Base-by-base conservation (phyloP, 176 grass and related monocot species). In the Aegilops longissima region DNA sequence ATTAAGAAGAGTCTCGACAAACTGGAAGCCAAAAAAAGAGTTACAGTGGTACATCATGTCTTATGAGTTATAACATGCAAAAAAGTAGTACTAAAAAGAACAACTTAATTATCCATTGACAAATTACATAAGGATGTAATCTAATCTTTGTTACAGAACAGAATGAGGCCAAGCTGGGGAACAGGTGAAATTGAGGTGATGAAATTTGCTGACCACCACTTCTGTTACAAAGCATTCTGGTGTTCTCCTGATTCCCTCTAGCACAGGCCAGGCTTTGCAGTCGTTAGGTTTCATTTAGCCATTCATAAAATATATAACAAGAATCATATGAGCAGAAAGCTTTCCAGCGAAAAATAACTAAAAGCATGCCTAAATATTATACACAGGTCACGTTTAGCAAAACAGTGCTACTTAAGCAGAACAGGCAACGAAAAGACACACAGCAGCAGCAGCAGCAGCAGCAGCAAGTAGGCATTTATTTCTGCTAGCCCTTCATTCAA, bases 1-100 rank as follows among this genome's bases (percentile, higher is more conserved):
- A 78, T 81, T 77, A 85, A 98, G 95, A 87, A 98, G 89, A 86
- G 92, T 95, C 62, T 83, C 88, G 18, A 95, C 85, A 80, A 98
- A 98, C 93, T 98, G 77, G 70, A 92, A 86, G 74, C 72, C 80
- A 83, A 82, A 62, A 6, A 47, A 86, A 70, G 24, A 81, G 31
- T 83, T 40, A 63, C 38, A 78, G 8, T 29, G 34, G 77, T 51
- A 27, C 39, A 78, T 20, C 17, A 79, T 36, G 67, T 65, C 66
- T 44, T n/a, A 45, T 70, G 16, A 70, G 64, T 35, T 78, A 70
- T 75, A 65, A 52, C 12, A 52, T 82, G 54, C 14, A 85, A 82
- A 88, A 81, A 8, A 45, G 31, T 30, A 47, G 49, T 73, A 59
- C 33, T 83, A 58, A 79, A 81, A 73, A 59, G 2, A 69, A 82